A percentile compares a stretch with the other conserved stretches of the same genome.
Evolutionary conservation across 306 rosid species (phyloP).

Genomic region (Prunus armeniaca): DNA sequence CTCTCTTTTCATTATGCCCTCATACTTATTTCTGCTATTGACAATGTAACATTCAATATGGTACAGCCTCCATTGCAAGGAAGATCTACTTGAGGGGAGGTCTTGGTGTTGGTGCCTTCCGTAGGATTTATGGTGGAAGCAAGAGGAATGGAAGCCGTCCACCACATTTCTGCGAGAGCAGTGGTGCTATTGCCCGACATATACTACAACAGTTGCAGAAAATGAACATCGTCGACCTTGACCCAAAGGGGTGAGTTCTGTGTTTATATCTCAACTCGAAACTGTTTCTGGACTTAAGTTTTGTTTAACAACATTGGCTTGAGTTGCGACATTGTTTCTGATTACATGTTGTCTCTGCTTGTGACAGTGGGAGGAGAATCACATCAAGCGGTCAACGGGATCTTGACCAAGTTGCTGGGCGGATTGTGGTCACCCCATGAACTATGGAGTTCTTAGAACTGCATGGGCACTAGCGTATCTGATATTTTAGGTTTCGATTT

Average conservation of each 20-base stretch:
- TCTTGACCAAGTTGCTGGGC: constrained; percentile 65
- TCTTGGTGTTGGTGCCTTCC: constrained; percentile 58
- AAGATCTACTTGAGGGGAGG: constrained; percentile 65
- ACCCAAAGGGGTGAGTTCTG: constrained; percentile 45
- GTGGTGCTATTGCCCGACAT: constrained; percentile 56
- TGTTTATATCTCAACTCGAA: background rate
- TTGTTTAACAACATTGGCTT: background rate
- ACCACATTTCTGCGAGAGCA: constrained; percentile 58
- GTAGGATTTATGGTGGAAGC: constrained; percentile 57
- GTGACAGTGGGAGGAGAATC: constrained; percentile 53
- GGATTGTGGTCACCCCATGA: constrained; percentile 52
- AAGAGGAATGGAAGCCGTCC: constrained; percentile 68
- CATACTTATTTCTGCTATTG: background rate
- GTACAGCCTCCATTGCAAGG: constrained; percentile 60
- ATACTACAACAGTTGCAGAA: constrained; percentile 45
- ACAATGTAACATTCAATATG: background rate
- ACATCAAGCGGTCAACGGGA: constrained; percentile 53
- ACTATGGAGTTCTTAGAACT: constrained; percentile 2
- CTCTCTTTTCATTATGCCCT: background rate
- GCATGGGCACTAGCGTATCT: background rate
- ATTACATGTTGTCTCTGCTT: background rate
- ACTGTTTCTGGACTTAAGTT: background rate
- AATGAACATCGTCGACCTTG: constrained; percentile 37
- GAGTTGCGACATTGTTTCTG: background rate
- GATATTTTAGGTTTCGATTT: constrained; percentile 13